Evolutionary conservation across 1,284 basidiomycete species (phyloP).

Genomic region (Laetiporus sulphureus): DNA sequence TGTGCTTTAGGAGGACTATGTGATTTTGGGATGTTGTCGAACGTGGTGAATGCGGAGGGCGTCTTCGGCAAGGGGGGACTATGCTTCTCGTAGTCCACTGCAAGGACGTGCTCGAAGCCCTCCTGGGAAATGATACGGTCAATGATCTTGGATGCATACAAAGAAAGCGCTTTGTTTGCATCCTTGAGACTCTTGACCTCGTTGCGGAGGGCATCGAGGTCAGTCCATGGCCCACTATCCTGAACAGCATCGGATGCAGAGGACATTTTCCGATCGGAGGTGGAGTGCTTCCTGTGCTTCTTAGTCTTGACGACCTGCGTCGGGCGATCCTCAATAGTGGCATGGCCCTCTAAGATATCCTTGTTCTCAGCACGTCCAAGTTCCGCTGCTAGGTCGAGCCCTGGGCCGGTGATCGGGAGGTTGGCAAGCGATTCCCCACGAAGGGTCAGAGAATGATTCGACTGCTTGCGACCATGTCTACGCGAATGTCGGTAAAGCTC

Average conservation of each 20-base stretch:
- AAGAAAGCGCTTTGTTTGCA: constrained; percentile 88
- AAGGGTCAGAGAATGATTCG: constrained; percentile 41
- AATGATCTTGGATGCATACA: constrained; percentile 95
- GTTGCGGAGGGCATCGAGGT: constrained; percentile 61
- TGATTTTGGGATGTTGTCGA: constrained; percentile 18
- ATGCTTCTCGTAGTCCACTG: constrained; percentile 75
- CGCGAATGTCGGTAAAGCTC: constrained; percentile 34
- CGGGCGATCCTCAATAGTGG: constrained; percentile 46
- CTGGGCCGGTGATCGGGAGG: constrained; percentile 78
- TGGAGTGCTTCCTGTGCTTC: constrained; percentile 46
- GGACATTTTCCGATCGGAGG: constrained; percentile 32
- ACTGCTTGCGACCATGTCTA: constrained; percentile 46
- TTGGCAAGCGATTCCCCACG: constrained; percentile 74
- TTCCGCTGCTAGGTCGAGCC: constrained; percentile 85
- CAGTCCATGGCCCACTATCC: constrained; percentile 40
- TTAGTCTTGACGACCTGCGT: constrained; percentile 39
- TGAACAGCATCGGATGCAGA: constrained; percentile 30
- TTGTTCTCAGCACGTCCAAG: constrained; percentile 83
- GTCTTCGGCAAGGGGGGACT: constrained; percentile 23
- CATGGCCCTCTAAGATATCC: constrained; percentile 54
- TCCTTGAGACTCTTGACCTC: constrained; percentile 91
- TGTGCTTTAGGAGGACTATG: constrained; percentile 26
- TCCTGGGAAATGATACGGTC: constrained; percentile 92
- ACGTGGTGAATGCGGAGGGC: constrained; percentile 21
- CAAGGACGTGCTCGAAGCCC: constrained; percentile 90